phyloP scores from a whole-genome alignment of 345 rosid genomes.

The Brassica carinata region DNA sequence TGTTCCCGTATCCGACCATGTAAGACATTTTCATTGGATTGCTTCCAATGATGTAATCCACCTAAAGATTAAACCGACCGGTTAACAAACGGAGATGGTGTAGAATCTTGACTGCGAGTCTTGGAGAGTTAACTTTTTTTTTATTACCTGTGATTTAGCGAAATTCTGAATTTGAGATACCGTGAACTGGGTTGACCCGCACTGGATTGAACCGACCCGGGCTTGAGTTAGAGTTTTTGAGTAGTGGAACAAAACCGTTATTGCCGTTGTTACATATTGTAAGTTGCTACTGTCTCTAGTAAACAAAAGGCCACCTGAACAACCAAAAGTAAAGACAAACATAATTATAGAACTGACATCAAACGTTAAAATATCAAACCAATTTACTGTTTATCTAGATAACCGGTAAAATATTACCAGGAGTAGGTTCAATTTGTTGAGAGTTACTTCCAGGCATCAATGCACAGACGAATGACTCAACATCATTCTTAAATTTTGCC shows the following conservation, averaged over 20 bases:
- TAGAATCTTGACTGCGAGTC: background rate
- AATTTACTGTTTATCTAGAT: background rate
- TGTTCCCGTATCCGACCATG: conserved; percentile 74
- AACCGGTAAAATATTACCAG: conserved; percentile 46
- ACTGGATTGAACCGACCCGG: conserved; percentile 50
- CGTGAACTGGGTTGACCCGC: conserved; percentile 64
- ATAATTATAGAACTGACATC: background rate
- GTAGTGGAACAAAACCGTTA: conserved; percentile 63
- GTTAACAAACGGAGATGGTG: background rate
- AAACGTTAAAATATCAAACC: background rate
- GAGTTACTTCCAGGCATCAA: conserved; percentile 86
- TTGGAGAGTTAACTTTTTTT: background rate
- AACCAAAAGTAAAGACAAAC: background rate
- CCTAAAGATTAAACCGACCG: conserved; percentile 43
- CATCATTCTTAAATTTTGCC: conserved; percentile 55
- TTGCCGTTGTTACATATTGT: conserved; percentile 69
- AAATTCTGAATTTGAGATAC: conserved; percentile 63
- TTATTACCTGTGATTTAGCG: conserved; percentile 69
- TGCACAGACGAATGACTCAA: conserved; percentile 67
- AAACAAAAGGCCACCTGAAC: conserved; percentile 73
- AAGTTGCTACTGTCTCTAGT: conserved; percentile 71
- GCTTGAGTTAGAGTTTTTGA: conserved; percentile 53
- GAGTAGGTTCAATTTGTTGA: conserved; percentile 63
- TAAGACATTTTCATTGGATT: conserved; percentile 84
- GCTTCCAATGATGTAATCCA: conserved; percentile 69